Base-by-base conservation (phyloP, 1,139 yeast species). In the Protomyces macrosporus region DNA sequence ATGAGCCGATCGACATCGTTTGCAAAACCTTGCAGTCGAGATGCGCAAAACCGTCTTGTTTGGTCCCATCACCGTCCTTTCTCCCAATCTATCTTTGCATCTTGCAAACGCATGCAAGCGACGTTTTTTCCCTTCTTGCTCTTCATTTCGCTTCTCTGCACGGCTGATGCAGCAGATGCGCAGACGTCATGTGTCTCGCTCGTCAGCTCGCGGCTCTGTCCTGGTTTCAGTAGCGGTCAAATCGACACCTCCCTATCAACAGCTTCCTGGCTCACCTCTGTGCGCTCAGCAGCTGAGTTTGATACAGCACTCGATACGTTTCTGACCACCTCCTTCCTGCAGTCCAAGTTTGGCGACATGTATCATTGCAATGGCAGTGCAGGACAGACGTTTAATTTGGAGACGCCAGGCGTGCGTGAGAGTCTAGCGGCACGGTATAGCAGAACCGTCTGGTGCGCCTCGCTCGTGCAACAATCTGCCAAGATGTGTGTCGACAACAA, bases 391-490 rank as follows among this genome's bases (percentile, higher is more conserved):
- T 55, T 34, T 14, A 6, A 33, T 14, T 10, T 34, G 3, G 7
- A 34, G 33, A 39, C 12, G 23, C 12, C 23, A 33, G n/a, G 3
- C 14, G 23, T 34, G 12, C 14, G 23, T 23, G 7, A 50, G 9
- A 9, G 10, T 12, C 23, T 50, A 23, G 10, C 33, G 10, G n/a
- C 30, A 12, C 53, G 37, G 14, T 63, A 50, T 37, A 53, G 59
- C 7, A 63, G 32, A 9, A 63, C 65, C 34, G 34, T 63, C 23
- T 34, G 60, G 45, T 63, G 65, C 42, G 63, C 65, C 7, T 32
- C 65, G 9, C 36, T 63, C 23, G 55, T 63, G 30, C 63, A 57
- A 42, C 37, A 53, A 40, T 55, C 64, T 23, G 30, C 54, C 14
- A 37, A n/a, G 7, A 34, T 5, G 7, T 63, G 65, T 40, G 23